Percentiles rank a stretch among this genome's conserved stretches.
Conservation (phyloP, 2,329 filamentous ascomycete species). For the Samsoniella hepiali region DNA sequence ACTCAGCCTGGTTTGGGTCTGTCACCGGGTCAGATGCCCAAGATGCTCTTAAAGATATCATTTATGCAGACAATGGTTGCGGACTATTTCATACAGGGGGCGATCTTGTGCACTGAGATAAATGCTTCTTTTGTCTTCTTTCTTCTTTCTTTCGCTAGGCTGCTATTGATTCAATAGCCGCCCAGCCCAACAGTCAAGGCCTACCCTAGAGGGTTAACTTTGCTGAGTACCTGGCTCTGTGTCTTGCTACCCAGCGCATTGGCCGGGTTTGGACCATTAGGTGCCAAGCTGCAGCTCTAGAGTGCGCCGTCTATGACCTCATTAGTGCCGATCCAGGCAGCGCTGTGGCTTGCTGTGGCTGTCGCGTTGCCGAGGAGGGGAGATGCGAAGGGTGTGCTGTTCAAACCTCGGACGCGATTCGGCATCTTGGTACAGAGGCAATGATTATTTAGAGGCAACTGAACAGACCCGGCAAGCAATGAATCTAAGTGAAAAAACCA, state of each 20-base stretch:
- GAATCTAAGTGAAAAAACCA: background rate
- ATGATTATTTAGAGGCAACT: background rate
- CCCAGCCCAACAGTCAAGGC: no score
- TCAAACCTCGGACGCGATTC: background rate
- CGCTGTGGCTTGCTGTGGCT: background rate
- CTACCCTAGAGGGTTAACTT: no score
- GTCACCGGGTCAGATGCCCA: background rate
- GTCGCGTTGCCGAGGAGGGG: background rate
- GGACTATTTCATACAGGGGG: no score
- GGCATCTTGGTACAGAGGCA: background rate
- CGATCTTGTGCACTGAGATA: no score
- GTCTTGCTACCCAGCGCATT: background rate
- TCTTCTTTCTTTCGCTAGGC: no score
- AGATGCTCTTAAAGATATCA: no score
- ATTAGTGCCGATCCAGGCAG: conserved; percentile 4
- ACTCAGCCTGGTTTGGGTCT: background rate
- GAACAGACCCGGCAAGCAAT: no score
- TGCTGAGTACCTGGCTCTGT: background rate
- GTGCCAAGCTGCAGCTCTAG: background rate
- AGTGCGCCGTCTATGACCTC: conserved; percentile 1
- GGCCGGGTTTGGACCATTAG: background rate
- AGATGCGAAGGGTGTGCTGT: background rate
- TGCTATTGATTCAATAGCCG: no score
- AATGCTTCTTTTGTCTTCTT: no score
- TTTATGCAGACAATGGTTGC: no score